Base-by-base conservation (phyloP, 2,329 filamentous ascomycete genomes). In the Diaporthe eres region DNA sequence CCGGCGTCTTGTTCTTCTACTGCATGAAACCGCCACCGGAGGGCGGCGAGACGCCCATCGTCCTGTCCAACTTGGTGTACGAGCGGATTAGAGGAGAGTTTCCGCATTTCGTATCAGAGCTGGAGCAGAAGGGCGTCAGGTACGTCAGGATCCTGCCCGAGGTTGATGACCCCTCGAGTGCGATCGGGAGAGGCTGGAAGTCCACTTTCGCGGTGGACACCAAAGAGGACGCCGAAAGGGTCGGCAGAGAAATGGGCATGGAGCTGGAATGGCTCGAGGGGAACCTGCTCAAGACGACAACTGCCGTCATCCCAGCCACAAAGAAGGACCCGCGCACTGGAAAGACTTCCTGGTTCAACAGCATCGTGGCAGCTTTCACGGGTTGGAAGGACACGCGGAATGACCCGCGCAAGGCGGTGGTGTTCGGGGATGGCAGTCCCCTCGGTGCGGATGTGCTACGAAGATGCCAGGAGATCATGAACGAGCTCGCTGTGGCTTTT, bases 301-400 rank as follows among this genome's bases (percentile, higher is more conserved):
- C 75, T 6, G 74, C 65, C 8, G 73, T 75, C 19, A 70, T 77
- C 17, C 73, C 75, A 1, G 75, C 73, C 6, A 70, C 57, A 1
- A 77, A 77, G 49, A 72, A 58, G 42, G 75, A 77, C 49, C 53
- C 53, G 13, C 73, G 70, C 1, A 75, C 75, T 9, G 75, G 73
- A 4, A 72, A 55, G 75, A 75, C 57, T 4, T 58, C 70, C 2
- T 77, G 75, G 75, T 77, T 77, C 61, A 77, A 77, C 34, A 77
- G 75, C 15, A 77, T 77, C 13, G 75, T 77, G 25, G 75, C 75
- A 42, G 75, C 75, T 5, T 77, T 77, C 15, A 73, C 75, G 2
- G 75, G 75, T 7, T 77, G 75, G 75, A 77, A 70, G 31, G 75
- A 77, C 70, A 25, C 34, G 55, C 73, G 75, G 6, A 77, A 77